Percentiles rank a stretch among this genome's conserved stretches.
These are phyloP conservation scores for Ogataea trehaloabstinens DNA, from an alignment of 805 yeast species.

Conservation along the genomic window DNA sequence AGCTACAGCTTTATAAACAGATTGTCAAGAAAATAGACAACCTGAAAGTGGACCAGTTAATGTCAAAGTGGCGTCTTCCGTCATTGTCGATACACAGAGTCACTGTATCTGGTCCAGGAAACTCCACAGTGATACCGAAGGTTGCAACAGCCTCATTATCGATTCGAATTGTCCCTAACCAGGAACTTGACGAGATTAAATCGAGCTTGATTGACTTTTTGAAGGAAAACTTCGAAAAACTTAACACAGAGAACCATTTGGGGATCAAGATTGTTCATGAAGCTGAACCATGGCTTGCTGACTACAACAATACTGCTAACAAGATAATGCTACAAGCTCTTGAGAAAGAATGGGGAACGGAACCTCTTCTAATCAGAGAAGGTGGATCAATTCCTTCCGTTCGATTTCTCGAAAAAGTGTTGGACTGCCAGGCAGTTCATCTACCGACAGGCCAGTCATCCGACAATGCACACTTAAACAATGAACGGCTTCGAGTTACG, in stretches of 20 bases:
- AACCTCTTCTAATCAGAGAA: conserved; percentile 86
- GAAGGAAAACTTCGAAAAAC: conserved; percentile 41
- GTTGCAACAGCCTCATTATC: conserved; percentile 74
- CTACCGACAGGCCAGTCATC: conserved; percentile 95
- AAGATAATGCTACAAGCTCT: conserved; percentile 62
- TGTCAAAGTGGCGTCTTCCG: conserved; percentile 87
- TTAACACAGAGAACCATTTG: conserved; percentile 63
- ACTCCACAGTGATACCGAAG: conserved; percentile 86
- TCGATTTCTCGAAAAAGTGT: conserved; percentile 75
- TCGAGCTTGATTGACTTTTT: conserved; percentile 46
- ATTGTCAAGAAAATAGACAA: conserved; percentile 43
- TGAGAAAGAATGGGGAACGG: conserved; percentile 67
- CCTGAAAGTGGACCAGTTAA: conserved; percentile 45
- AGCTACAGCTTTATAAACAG: conserved; percentile 58
- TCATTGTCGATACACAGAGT: conserved; percentile 84
- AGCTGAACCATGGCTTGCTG: conserved; percentile 97
- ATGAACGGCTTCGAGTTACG: conserved; percentile 77
- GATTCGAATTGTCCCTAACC: conserved; percentile 87
- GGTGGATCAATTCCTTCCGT: conserved; percentile 97
- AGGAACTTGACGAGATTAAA: conserved; percentile 62
- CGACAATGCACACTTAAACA: conserved; percentile 89
- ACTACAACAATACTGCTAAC: conserved; percentile 73
- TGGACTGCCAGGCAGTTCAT: conserved; percentile 89
- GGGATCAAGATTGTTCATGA: conserved; percentile 66
- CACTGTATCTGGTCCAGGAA: conserved; percentile 85